phyloP scores from a whole-genome alignment of 2,329 filamentous ascomycete genomes.

The Neurospora sp. region DNA sequence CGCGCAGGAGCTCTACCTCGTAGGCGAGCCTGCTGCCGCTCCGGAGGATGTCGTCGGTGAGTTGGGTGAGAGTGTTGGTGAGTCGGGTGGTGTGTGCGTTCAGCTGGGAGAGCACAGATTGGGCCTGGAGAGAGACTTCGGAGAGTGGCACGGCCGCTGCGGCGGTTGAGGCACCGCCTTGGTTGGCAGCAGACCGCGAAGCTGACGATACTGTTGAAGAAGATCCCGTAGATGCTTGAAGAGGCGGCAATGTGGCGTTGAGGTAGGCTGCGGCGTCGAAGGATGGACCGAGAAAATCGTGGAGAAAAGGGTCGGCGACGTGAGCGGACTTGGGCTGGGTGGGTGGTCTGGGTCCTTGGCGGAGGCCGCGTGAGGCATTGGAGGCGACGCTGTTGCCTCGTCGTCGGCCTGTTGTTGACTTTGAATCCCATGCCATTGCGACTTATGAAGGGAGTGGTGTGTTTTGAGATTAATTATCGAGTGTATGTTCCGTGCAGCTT shows the following conservation, averaged over 20 bases:
- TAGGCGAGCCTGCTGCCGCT: slow-evolving; percentile 84
- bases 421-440: slow-evolving; percentile 30
- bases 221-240: slow-evolving; percentile 33
- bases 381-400: slow-evolving; percentile 36
- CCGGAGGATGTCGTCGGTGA: slow-evolving; percentile 90
- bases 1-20: slow-evolving; percentile 86
- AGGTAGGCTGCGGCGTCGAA: slow-evolving; percentile 84
- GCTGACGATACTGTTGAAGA: background rate
- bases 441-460: background rate
- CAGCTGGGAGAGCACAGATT: slow-evolving; percentile 75
- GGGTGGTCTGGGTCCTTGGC: slow-evolving; percentile 25
- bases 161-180: slow-evolving; percentile 19
- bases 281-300: slow-evolving; percentile 61
- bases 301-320: slow-evolving; percentile 61
- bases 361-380: slow-evolving; percentile 25
- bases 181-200: slow-evolving; percentile 15
- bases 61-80: slow-evolving; percentile 69
- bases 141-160: slow-evolving; percentile 46
- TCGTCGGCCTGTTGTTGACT: slow-evolving; percentile 26
- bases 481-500: background rate
- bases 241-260: slow-evolving; percentile 64
- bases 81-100: slow-evolving; percentile 80
- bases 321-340: slow-evolving; percentile 45
- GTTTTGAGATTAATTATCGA: background rate
- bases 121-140: slow-evolving; percentile 72